A percentile compares a stretch with the other conserved stretches of the same genome.
Evolutionary conservation across 1,139 yeast species (phyloP).

Genomic region (Barnettozyma hawaiiensis): DNA sequence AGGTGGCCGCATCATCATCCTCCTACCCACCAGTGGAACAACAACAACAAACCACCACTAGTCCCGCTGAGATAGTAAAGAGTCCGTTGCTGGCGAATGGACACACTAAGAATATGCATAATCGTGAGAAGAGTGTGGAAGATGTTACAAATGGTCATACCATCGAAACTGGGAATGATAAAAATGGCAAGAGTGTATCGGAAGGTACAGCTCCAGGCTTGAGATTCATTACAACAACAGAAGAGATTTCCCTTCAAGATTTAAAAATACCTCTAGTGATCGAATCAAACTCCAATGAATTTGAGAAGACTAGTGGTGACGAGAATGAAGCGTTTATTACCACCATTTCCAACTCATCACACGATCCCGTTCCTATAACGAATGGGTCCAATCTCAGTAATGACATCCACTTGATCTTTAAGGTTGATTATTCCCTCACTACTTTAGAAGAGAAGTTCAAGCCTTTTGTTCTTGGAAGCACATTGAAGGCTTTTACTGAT

Average conservation of each 20-base stretch:
- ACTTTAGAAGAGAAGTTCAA: not conserved
- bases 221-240: conserved; percentile 8
- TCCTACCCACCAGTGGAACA: not conserved
- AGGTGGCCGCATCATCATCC: not conserved
- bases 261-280: conserved; percentile 9
- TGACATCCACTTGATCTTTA: conserved; percentile 1
- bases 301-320: not conserved
- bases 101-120: not conserved
- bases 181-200: not conserved
- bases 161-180: not conserved
- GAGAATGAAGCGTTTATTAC: conserved; percentile 2
- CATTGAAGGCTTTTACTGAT: conserved; percentile 7
- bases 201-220: conserved; percentile 2
- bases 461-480: conserved; percentile 14
- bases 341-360: conserved; percentile 2
- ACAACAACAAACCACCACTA: no score
- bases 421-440: not conserved
- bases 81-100: conserved; percentile 2
- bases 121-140: not conserved
- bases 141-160: not conserved
- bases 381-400: not conserved
- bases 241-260: conserved; percentile 1
- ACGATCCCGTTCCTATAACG: not conserved
- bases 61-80: not conserved
- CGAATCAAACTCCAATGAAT: conserved; percentile 5